Base-by-base conservation (phyloP, 1,139 yeast species). In the Nakaseomyces sp. region DNA sequence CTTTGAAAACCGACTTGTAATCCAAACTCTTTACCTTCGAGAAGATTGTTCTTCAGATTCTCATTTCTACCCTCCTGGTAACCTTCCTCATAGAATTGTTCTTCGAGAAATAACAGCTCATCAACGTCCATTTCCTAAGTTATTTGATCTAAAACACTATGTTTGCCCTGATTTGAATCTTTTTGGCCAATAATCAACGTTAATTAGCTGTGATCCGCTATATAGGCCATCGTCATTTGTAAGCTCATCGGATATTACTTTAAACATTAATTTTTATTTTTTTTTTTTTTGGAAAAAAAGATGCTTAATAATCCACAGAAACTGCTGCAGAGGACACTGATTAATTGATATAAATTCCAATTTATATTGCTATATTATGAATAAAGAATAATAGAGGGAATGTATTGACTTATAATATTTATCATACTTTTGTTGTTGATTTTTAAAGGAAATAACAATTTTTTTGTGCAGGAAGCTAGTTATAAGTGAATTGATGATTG, bases 21-120 rank as follows among this genome's bases (percentile, higher is more conserved):
- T 0, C 95, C 95, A 55, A 73, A 81, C 51, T 81, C 85, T 52
- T 78, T 79, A 1, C 95, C 95, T 59, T 84, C 94, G 1, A 71
- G 50, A 43, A 65, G 68, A 40, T 91, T 89, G 37, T 79, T 81
- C 42, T 61, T 56, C 42, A 68, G 69, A 0, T 78, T 77, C 40
- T 70, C 77, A 8, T 54, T 52, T 13, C 61, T 56, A 0, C 81
- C 82, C 43, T 75, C 77, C 30, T 58, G 54, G 49, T 58, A 73
- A 7, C 95, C 95, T 48, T 76, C 76, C 12, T 71, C 60, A 57
- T 81, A 85, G 58, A 71, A 79, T 38, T 73, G 43, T 41, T 61
- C 63, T 35, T 61, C 66, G 24, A 61, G 39, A 37, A 49, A 47
- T 35, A 56, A 45, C 46, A 50, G 30, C 29, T 50, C 55, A 37